Evolutionary conservation across 169 alveolate genomes (phyloP).

Genomic region (Cryptosporidium ubiquitum): DNA sequence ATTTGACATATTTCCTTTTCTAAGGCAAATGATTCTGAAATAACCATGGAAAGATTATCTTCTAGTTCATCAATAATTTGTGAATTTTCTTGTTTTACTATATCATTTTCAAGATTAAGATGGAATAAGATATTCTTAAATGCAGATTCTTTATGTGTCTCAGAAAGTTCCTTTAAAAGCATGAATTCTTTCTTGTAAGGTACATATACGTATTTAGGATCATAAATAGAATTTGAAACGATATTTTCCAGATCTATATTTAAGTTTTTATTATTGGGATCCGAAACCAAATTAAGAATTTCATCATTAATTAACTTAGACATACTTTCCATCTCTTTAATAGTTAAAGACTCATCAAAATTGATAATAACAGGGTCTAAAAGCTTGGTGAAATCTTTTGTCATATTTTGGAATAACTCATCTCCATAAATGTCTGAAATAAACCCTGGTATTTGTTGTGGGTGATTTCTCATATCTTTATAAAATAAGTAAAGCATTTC

Average conservation of each 20-base stretch:
- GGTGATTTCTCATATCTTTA: slow-evolving; percentile 23
- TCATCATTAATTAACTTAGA: slow-evolving; percentile 34
- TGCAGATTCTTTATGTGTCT: slow-evolving; percentile 54
- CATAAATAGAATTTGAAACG: slow-evolving; percentile 3
- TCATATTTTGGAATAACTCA: slow-evolving; percentile 1
- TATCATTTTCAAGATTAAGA: slow-evolving; percentile 36
- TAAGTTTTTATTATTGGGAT: not conserved
- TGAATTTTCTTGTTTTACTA: slow-evolving; percentile 47
- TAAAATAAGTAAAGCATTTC: slow-evolving; percentile 30
- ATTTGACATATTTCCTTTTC: slow-evolving; percentile 72
- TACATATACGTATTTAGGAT: slow-evolving; percentile 70
- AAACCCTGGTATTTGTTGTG: slow-evolving; percentile 56
- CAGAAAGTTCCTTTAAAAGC: slow-evolving; percentile 50
- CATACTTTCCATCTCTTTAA: not conserved
- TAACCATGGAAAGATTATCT: slow-evolving; percentile 23
- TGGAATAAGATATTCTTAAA: slow-evolving; percentile 57
- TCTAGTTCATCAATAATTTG: slow-evolving; percentile 63
- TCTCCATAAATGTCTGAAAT: slow-evolving; percentile 20
- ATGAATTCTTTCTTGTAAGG: slow-evolving; percentile 74
- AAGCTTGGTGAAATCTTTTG: not conserved
- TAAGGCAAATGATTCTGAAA: not conserved
- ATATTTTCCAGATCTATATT: not conserved
- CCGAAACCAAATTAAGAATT: not conserved
- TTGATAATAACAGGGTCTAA: not conserved
- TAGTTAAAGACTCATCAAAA: slow-evolving; percentile 18